These are phyloP conservation scores for Echium plantagineum DNA, from an alignment of 257 asterid species.

Conservation along the genomic window DNA sequence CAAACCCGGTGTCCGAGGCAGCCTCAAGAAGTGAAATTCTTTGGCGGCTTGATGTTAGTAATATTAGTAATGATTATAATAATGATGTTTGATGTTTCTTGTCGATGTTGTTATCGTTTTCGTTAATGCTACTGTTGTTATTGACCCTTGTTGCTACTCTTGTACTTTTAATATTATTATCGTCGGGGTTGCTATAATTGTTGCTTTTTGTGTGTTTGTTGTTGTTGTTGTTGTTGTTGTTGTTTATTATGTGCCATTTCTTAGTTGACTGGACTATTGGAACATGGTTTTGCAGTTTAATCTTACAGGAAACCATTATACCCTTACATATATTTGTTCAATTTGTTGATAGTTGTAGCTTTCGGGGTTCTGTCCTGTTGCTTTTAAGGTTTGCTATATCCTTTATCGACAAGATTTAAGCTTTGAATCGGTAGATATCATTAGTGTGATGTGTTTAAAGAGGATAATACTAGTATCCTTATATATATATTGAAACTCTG, in stretches of 20 bases:
- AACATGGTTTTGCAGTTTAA: too few species aligned
- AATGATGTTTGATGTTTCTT: not conserved
- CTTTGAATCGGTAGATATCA: too few species aligned
- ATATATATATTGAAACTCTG: too few species aligned
- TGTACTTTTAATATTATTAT: not conserved
- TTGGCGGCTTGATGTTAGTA: not conserved
- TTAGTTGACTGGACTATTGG: too few species aligned
- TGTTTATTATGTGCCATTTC: not conserved
- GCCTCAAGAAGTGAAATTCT: slow-evolving; percentile 49
- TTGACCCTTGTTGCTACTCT: not conserved
- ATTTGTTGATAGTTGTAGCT: too few species aligned
- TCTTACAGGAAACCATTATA: too few species aligned
- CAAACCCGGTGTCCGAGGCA: slow-evolving; percentile 79
- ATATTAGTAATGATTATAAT: not conserved
- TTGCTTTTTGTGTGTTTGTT: not conserved
- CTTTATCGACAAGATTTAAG: too few species aligned
- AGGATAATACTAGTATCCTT: too few species aligned
- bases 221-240: not conserved
- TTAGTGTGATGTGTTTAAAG: too few species aligned
- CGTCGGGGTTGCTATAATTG: not conserved
- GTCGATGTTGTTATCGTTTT: not conserved
- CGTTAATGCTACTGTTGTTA: not conserved
- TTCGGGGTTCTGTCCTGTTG: too few species aligned
- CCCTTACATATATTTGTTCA: too few species aligned
- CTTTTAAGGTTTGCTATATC: too few species aligned